Evolutionary conservation across 805 yeast genomes (phyloP).

Genomic region (Pichia thaimueangensis): DNA sequence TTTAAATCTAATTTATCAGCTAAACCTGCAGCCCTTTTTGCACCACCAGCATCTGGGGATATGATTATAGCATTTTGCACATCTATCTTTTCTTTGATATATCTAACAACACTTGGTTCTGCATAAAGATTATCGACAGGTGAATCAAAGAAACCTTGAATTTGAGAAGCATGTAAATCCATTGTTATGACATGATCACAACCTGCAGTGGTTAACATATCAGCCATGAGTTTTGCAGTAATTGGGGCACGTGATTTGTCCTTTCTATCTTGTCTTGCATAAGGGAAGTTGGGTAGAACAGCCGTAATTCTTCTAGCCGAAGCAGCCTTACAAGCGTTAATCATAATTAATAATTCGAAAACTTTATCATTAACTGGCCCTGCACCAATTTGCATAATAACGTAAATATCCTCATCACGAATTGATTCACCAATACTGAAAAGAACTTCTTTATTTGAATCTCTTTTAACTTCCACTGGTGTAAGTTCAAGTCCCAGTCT

Average conservation of each 20-base stretch:
- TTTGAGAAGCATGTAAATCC: slow-evolving; percentile 87
- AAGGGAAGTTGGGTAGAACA: slow-evolving; percentile 76
- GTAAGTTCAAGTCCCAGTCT: slow-evolving; percentile 51
- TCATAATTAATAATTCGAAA: slow-evolving; percentile 68
- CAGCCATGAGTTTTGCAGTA: slow-evolving; percentile 80
- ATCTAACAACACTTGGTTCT: slow-evolving; percentile 73
- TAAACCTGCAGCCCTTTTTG: slow-evolving; percentile 79
- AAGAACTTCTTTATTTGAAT: slow-evolving; percentile 67
- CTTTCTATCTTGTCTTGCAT: slow-evolving; percentile 85
- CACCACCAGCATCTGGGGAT: slow-evolving; percentile 90
- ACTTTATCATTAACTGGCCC: slow-evolving; percentile 73
- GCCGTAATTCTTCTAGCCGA: slow-evolving; percentile 80
- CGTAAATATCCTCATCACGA: slow-evolving; percentile 78
- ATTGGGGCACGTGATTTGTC: slow-evolving; percentile 83
- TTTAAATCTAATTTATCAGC: slow-evolving; percentile 75
- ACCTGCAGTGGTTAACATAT: slow-evolving; percentile 76
- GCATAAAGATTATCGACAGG: slow-evolving; percentile 84
- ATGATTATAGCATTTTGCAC: slow-evolving; percentile 62
- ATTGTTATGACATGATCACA: slow-evolving; percentile 82
- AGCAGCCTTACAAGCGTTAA: slow-evolving; percentile 77
- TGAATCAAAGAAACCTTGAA: slow-evolving; percentile 77
- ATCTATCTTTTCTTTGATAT: slow-evolving; percentile 57
- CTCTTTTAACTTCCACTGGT: slow-evolving; percentile 58
- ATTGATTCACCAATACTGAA: slow-evolving; percentile 76
- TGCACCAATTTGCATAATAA: slow-evolving; percentile 73